A percentile compares a stretch with the other conserved stretches of the same genome.
Evolutionary conservation across 208 protist genomes (phyloP).

Genomic region (Crithidia acanthocephali): DNA sequence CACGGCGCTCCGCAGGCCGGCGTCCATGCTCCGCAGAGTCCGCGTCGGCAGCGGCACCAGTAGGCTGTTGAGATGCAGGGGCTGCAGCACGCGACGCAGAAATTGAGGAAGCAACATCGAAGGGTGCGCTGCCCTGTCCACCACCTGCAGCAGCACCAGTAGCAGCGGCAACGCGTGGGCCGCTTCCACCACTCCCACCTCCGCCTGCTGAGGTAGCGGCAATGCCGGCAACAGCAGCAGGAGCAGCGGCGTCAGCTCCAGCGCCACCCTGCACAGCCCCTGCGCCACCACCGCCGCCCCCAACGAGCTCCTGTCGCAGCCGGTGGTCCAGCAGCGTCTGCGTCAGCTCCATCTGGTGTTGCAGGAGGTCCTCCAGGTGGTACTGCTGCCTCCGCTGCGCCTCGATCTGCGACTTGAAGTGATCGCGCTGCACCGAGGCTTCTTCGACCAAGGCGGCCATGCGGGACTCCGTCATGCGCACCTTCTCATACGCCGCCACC

Average conservation of each 20-base stretch:
- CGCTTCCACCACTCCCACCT: too few species aligned
- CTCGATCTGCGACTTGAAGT: constrained; percentile 69
- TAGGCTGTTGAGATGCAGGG: neutral
- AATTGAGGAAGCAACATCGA: too few species aligned
- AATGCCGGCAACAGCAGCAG: neutral
- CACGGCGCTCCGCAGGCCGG: constrained; percentile 26
- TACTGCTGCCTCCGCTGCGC: constrained; percentile 40
- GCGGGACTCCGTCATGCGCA: constrained; percentile 65
- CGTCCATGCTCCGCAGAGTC: neutral
- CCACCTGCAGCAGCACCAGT: neutral
- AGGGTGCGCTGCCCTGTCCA: too few species aligned
- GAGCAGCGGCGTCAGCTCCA: neutral
- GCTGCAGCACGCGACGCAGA: too few species aligned
- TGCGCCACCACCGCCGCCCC: constrained; percentile 4
- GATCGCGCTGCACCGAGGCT: constrained; percentile 74
- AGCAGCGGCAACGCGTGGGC: neutral
- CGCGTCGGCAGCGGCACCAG: neutral
- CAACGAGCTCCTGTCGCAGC: constrained; percentile 18
- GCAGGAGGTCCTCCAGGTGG: constrained; percentile 64
- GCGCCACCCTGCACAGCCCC: neutral
- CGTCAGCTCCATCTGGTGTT: constrained; percentile 75
- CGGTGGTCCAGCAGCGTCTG: constrained; percentile 45
- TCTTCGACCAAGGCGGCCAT: constrained; percentile 83
- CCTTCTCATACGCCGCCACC: constrained; percentile 60
- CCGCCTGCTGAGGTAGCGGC: too few species aligned